Conservation (phyloP, 2,329 filamentous ascomycete species). For the Clarireedia paspali region DNA sequence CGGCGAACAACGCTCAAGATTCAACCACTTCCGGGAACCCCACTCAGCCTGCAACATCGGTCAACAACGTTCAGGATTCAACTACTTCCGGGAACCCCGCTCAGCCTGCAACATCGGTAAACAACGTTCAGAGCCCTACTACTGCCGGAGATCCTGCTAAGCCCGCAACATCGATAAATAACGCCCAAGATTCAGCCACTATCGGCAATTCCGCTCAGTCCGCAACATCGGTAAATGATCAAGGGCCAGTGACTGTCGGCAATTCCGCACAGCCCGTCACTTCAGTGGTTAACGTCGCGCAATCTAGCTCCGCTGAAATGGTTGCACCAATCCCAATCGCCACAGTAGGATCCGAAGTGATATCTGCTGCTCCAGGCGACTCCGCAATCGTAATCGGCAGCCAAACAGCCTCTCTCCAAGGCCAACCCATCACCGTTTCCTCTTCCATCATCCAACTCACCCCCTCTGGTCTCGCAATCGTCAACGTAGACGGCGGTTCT, state of each 20-base stretch:
- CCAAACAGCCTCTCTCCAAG: slow-evolving; percentile 6
- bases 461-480: not conserved
- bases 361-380: slow-evolving; percentile 12
- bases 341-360: slow-evolving; percentile 12
- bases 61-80: not conserved
- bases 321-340: slow-evolving; percentile 14
- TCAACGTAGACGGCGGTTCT: not conserved
- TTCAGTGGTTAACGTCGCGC: not conserved
- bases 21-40: not conserved
- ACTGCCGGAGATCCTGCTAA: not conserved
- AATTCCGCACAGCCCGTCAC: not conserved
- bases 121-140: not conserved
- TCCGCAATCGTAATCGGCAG: slow-evolving; percentile 10
- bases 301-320: not conserved
- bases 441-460: not conserved
- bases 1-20: not conserved
- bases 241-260: not conserved
- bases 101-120: not conserved
- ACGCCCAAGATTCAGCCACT: not conserved
- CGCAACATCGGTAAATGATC: not conserved
- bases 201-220: not conserved
- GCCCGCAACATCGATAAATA: not conserved
- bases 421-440: not conserved
- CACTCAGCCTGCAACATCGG: not conserved
- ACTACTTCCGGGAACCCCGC: too few relatives aligned